These are phyloP conservation scores for Pseudogymnoascus sp. DNA, from an alignment of 2,329 filamentous ascomycete species.

Conservation along the genomic window DNA sequence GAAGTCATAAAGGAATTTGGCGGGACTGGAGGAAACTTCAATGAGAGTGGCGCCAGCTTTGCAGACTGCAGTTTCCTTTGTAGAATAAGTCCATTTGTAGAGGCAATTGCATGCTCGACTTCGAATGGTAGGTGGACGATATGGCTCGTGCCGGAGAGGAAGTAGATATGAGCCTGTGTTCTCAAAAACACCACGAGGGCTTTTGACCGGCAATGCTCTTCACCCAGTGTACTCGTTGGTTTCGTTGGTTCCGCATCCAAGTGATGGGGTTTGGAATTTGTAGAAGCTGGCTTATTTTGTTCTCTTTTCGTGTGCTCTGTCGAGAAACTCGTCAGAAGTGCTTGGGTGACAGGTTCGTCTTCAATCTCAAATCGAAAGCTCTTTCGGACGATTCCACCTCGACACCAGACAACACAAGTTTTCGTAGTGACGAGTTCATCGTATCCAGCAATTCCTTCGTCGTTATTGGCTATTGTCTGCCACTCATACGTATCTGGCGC, in stretches of 20 bases:
- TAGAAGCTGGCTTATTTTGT: background rate
- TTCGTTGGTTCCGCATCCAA: slow-evolving; percentile 19
- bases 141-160: slow-evolving; percentile 78
- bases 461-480: slow-evolving; percentile 50
- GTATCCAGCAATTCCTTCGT: slow-evolving; percentile 26
- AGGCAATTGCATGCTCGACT: slow-evolving; percentile 76
- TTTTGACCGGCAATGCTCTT: slow-evolving; percentile 36
- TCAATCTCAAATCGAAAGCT: slow-evolving; percentile 80
- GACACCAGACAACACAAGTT: slow-evolving; percentile 84
- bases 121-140: slow-evolving; percentile 92
- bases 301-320: slow-evolving; percentile 11
- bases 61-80: slow-evolving; percentile 63
- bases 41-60: slow-evolving; percentile 40
- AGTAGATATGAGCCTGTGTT: slow-evolving; percentile 89
- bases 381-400: slow-evolving; percentile 75
- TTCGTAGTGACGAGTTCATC: slow-evolving; percentile 40
- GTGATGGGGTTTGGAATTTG: slow-evolving; percentile 13
- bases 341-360: slow-evolving; percentile 77
- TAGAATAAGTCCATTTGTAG: slow-evolving; percentile 73
- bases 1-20: slow-evolving; percentile 77
- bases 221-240: slow-evolving; percentile 19
- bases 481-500: slow-evolving; percentile 62
- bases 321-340: slow-evolving; percentile 72
- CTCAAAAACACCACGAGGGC: slow-evolving; percentile 87
- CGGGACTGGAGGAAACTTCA: slow-evolving; percentile 55